Evolutionary conservation across 2,329 filamentous ascomycete genomes (phyloP), one percentile per base, ranked within the genome.

Genomic region (Cryphonectria radicalis): DNA sequence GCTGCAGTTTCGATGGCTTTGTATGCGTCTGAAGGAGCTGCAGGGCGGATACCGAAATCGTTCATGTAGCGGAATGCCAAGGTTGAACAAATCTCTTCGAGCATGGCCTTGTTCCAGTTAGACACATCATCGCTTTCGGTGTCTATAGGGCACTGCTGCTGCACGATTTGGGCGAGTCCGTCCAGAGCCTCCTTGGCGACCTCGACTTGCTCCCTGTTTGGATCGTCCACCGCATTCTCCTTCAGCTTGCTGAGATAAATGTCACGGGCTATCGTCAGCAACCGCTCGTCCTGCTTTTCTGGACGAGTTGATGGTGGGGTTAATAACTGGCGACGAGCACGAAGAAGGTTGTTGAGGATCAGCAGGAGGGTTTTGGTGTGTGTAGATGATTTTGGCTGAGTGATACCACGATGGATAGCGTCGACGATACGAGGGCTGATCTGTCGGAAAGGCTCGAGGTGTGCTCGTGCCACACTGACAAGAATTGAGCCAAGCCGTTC

Each of bases 321-420:
- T 69, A 60, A 71, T 25, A 65, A 8, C n/a, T 53, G 59, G 25
- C 69, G 67, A 2, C 70, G 72, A 28, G 69, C 68, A 8, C 72
- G 72, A 17, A 90, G 78, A 10, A 88, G 77, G 1, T 86, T 84
- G 67, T 86, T 85, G 6, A 89, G 74, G 1, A 89, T 79, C 25
- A 83, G 82, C 2, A 89, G 75, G 1, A 89, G 80, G 71, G 88
- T 85, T n/a, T 83, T 82, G 42, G 83, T 84, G 72, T 89, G 87
- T 3, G 81, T 79, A 5, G 82, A 77, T 0, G 86, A 85, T 74
- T 86, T 86, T 1, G 84, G 82, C 71, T 87, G 83, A 43, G 82
- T 83, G 13, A 90, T 77, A 50, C 85, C 86, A 67, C 84, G 83
- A 70, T 85, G 85, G 46, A 88, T 80, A 42, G 80, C 77, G 2